Conservation (phyloP, 2,329 filamentous ascomycete genomes). For the Diaporthe ampelina region DNA sequence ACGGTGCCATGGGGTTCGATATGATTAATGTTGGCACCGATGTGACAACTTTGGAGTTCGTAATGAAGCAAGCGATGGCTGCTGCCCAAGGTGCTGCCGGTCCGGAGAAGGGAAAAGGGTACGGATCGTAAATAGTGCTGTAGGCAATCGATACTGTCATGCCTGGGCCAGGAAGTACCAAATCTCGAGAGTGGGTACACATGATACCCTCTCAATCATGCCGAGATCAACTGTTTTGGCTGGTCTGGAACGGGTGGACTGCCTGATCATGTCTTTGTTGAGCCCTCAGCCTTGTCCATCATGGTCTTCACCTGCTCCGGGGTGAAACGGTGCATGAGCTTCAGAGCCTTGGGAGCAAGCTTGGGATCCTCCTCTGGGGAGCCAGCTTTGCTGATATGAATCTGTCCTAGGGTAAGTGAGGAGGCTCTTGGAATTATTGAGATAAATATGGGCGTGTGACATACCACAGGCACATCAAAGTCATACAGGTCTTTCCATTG, state of each 20-base stretch:
- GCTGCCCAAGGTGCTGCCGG: conserved; percentile 58
- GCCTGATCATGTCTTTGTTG: conserved; percentile 22
- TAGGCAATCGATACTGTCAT: background rate
- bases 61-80: conserved; percentile 61
- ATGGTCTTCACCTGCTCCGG: conserved; percentile 74
- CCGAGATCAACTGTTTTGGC: no score
- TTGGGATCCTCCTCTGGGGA: conserved; percentile 65
- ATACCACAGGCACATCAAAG: conserved; percentile 85
- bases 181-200: background rate
- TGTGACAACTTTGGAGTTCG: conserved; percentile 63
- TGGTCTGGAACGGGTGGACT: background rate
- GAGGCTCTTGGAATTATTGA: no score
- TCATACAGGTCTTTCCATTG: conserved; percentile 82
- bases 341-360: conserved; percentile 71
- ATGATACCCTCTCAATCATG: background rate
- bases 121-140: conserved; percentile 51
- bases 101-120: conserved; percentile 56
- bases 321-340: conserved; percentile 85
- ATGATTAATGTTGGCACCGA: conserved; percentile 73
- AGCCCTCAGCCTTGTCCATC: conserved; percentile 72
- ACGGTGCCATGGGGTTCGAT: conserved; percentile 70
- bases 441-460: conserved; percentile 44
- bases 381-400: conserved; percentile 72
- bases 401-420: conserved; percentile 54
- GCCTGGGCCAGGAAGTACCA: no score